A percentile compares a stretch with the other conserved stretches of the same genome.
phyloP scores from a whole-genome alignment of 2,329 filamentous ascomycete genomes.

The Paradendryphiella salina region DNA sequence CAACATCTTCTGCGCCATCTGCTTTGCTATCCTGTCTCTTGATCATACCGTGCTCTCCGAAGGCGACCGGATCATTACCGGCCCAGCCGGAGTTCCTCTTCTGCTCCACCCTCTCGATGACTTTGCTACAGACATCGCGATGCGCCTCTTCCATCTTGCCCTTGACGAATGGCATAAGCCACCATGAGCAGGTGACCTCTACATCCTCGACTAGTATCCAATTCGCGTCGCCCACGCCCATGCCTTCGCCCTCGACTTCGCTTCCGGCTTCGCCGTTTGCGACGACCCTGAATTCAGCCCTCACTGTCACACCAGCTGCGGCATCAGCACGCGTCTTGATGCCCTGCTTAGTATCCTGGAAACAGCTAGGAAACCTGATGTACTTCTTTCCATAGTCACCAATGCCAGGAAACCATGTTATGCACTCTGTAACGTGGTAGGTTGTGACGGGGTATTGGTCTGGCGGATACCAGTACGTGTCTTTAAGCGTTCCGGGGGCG shows the following conservation, averaged over 20 bases:
- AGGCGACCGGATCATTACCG: not conserved
- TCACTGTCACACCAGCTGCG: constrained; percentile 33
- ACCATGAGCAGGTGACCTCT: constrained; percentile 41
- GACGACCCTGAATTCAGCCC: constrained; percentile 41
- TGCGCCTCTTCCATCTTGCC: constrained; percentile 42
- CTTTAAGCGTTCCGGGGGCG: constrained; percentile 30
- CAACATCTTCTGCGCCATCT: constrained; percentile 10
- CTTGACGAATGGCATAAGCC: constrained; percentile 44
- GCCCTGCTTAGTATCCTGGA: constrained; percentile 40
- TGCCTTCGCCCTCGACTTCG: constrained; percentile 40
- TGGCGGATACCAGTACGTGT: constrained; percentile 44
- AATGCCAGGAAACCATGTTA: constrained; percentile 37
- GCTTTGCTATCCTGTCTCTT: constrained; percentile 18
- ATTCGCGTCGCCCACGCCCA: constrained; percentile 37
- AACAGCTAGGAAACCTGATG: constrained; percentile 38
- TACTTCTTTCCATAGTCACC: constrained; percentile 38
- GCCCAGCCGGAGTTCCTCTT: constrained; percentile 13
- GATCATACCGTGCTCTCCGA: not conserved
- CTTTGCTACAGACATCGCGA: constrained; percentile 38
- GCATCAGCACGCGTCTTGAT: constrained; percentile 42
- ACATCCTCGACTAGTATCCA: constrained; percentile 45
- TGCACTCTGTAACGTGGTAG: constrained; percentile 39
- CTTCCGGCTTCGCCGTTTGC: constrained; percentile 26
- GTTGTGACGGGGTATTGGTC: constrained; percentile 33
- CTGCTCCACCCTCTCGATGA: constrained; percentile 40